Evolutionary conservation across 2,329 filamentous ascomycete species (phyloP).

Genomic region (Trichoderma koningii): DNA sequence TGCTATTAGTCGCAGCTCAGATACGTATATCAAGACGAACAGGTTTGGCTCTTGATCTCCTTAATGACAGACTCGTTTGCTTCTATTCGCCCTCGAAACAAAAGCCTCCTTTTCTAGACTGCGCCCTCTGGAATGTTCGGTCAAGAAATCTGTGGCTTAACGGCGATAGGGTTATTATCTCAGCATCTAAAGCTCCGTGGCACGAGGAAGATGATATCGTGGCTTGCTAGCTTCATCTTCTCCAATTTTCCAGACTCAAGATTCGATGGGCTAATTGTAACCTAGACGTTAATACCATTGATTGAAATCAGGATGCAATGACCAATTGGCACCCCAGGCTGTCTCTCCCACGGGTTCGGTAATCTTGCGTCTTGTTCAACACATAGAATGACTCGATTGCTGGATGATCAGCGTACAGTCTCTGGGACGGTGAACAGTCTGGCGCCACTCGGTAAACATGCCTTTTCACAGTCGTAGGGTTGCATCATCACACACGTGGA

Average conservation of each 20-base stretch:
- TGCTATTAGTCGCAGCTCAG: no score
- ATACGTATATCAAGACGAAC: no score
- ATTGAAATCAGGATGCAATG: background rate
- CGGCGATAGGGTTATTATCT: constrained; percentile 1
- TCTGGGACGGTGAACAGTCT: background rate
- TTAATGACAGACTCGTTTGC: no score
- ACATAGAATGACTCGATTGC: background rate
- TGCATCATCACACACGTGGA: background rate
- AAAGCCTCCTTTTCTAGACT: background rate
- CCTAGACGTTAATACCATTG: no score
- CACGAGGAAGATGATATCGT: no score
- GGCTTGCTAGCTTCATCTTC: background rate
- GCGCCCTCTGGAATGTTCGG: background rate
- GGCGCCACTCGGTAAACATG: constrained; percentile 16
- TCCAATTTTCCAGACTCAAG: background rate
- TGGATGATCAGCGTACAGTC: background rate
- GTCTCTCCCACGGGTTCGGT: background rate
- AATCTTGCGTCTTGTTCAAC: background rate
- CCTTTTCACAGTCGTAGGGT: background rate
- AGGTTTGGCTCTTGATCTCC: no score
- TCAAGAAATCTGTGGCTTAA: background rate
- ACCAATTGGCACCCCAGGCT: background rate
- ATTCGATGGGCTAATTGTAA: no score
- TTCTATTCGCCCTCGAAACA: background rate
- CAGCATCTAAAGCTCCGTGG: background rate